Evolutionary conservation across 2,329 filamentous ascomycete species (phyloP), one percentile per base, ranked within the genome.

Genomic region (Cordyceps militaris): DNA sequence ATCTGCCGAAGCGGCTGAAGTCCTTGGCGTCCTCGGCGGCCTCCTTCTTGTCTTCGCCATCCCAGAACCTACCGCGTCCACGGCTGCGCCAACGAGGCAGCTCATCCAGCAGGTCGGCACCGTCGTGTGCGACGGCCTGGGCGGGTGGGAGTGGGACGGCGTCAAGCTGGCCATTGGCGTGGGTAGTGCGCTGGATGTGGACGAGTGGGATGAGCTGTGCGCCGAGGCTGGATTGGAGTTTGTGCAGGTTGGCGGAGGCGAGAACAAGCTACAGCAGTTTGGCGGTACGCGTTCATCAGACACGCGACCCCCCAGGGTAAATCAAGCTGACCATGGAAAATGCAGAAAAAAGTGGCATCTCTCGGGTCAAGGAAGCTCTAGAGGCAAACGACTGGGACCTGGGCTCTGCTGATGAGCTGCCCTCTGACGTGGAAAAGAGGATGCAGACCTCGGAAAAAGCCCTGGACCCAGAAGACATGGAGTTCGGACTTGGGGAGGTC

Each of bases 381-480:
- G 79, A 87, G 65, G 75, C 83, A 16, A 88, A 87, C 65, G 84
- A 87, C 68, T 88, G 85, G 85, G 76, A 73, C 2, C 69, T 72
- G 54, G 62, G 62, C 11, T 64, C 63, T 9, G 63, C 49, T 7
- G 67, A 62, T 16, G 62, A 19, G 49, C 34, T 7, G 32, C 14
- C 63, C 26, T 61, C 61, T 23, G 66, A 67, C 6, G 71, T 74
- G 58, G 70, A 69, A 1, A 23, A 74, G 59, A 62, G 64, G 42
- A 52, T 60, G 65, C 10, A 66, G 67, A 51, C 16, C n/a, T n/a
- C n/a, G n/a, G 66, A 66, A 11, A 64, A 19, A 13, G 16, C 62
- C 66, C 69, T 2, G 66, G 74, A 81, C 58, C 75, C 75, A 0
- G 74, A 79, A 58, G 75, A 69, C 32, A 68, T 83, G 14, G 77